Percentiles rank a stretch among this genome's conserved stretches.
Evolutionary conservation across 2,329 filamentous ascomycete species (phyloP).

Genomic region (Chrysoporthe puriensis): DNA sequence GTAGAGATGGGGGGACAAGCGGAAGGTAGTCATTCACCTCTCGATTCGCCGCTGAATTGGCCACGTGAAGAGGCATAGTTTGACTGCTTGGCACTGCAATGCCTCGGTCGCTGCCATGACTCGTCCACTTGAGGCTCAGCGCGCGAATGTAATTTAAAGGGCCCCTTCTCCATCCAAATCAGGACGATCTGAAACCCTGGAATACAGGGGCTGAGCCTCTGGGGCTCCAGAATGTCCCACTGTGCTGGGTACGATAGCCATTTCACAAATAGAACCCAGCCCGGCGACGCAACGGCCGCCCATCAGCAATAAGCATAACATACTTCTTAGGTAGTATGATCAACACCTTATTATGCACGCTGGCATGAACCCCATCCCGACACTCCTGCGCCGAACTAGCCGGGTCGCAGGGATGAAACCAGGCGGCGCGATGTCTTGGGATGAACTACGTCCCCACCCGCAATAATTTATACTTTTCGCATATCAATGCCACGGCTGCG

Average conservation of each 20-base stretch:
- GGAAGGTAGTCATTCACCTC: background rate
- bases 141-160: background rate
- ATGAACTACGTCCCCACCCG: background rate
- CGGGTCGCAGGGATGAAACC: too few relatives aligned
- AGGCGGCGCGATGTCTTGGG: too few relatives aligned
- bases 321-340: background rate
- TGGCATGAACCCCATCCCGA: background rate
- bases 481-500: background rate
- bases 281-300: background rate
- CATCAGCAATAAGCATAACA: background rate
- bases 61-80: too few relatives aligned
- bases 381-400: background rate
- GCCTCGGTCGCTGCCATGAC: background rate
- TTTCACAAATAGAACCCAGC: background rate
- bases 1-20: too few relatives aligned
- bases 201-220: background rate
- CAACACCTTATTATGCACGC: background rate
- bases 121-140: background rate
- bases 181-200: background rate
- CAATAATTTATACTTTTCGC: constrained; percentile 3
- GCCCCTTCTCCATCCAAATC: background rate
- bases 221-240: background rate
- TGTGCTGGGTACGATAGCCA: background rate
- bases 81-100: background rate
- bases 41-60: background rate